phyloP scores from a whole-genome alignment of 371 early-diverging fungal species.

The Syncephalastrum sp. region DNA sequence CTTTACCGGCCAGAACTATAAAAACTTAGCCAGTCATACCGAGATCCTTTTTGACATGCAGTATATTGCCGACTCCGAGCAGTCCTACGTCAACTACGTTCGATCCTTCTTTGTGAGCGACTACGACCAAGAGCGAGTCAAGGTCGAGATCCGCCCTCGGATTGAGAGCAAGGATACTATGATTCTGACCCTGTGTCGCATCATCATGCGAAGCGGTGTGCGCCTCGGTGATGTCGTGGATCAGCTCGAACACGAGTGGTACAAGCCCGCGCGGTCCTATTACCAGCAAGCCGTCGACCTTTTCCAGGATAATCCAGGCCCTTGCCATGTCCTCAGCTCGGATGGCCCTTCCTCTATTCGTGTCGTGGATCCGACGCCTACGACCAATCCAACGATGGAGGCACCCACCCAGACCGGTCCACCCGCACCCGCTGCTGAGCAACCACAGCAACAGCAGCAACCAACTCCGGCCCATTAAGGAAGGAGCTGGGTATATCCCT shows the following conservation, averaged over 20 bases:
- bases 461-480: too few species aligned
- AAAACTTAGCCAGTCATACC: slow-evolving; percentile 15
- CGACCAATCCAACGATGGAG: too few species aligned
- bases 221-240: slow-evolving; percentile 31
- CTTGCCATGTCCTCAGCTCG: slow-evolving; percentile 36
- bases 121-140: slow-evolving; percentile 31
- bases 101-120: slow-evolving; percentile 41
- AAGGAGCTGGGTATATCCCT: slow-evolving; percentile 1
- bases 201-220: slow-evolving; percentile 30
- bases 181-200: slow-evolving; percentile 29
- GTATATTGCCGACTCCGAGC: slow-evolving; percentile 29
- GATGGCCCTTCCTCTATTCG: slow-evolving; percentile 29
- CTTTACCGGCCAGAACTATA: slow-evolving; percentile 21
- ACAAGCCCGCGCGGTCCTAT: slow-evolving; percentile 30
- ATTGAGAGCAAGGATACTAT: slow-evolving; percentile 41
- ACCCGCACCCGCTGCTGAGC: slow-evolving; percentile 5
- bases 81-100: slow-evolving; percentile 31
- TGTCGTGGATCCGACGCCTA: slow-evolving; percentile 3
- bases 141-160: slow-evolving; percentile 40
- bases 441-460: neutral
- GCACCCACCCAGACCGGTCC: neutral
- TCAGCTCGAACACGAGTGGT: slow-evolving; percentile 39
- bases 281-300: slow-evolving; percentile 33
- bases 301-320: slow-evolving; percentile 36
- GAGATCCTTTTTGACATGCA: slow-evolving; percentile 45